These are phyloP conservation scores for Hanseniaspora clermontiae DNA, from an alignment of 805 yeast species.

Conservation along the genomic window DNA sequence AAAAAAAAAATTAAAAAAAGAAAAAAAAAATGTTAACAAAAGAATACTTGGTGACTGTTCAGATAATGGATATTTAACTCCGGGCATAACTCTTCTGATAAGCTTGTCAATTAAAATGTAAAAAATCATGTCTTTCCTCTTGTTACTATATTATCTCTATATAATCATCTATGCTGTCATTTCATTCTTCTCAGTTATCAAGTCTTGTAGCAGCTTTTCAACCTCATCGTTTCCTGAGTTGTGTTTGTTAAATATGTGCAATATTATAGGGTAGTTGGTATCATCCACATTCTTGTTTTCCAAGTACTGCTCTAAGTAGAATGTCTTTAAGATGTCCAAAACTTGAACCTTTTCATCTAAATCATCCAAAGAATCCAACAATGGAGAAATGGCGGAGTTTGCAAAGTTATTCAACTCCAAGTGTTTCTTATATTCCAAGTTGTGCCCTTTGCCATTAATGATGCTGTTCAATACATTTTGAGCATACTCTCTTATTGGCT, in stretches of 20 bases:
- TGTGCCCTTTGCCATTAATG: conserved; percentile 26
- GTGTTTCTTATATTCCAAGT: conserved; percentile 23
- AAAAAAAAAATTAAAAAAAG: not conserved
- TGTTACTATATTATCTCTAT: not conserved
- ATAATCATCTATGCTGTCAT: conserved; percentile 13
- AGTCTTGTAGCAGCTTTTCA: conserved; percentile 30
- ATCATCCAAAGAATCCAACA: conserved; percentile 46
- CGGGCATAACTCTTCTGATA: too few relatives aligned
- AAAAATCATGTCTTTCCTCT: too few relatives aligned
- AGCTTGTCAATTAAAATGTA: conserved; percentile 17
- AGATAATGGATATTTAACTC: too few relatives aligned
- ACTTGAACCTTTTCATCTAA: conserved; percentile 54
- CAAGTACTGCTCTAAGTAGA: conserved; percentile 39
- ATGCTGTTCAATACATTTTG: conserved; percentile 36
- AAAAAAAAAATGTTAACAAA: conserved; percentile 10
- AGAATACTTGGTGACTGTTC: too few relatives aligned
- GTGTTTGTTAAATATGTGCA: conserved; percentile 31
- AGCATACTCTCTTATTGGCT: conserved; percentile 59
- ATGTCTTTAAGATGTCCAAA: conserved; percentile 53
- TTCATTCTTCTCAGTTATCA: conserved; percentile 29
- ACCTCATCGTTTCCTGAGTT: conserved; percentile 29
- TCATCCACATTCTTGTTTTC: conserved; percentile 29
- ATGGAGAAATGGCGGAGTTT: conserved; percentile 63
- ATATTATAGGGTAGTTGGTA: conserved; percentile 27
- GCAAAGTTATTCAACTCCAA: conserved; percentile 36